Percentiles rank a stretch among this genome's conserved stretches.
Evolutionary conservation across 805 yeast genomes (phyloP).

Genomic region (Metschnikowia lunata): DNA sequence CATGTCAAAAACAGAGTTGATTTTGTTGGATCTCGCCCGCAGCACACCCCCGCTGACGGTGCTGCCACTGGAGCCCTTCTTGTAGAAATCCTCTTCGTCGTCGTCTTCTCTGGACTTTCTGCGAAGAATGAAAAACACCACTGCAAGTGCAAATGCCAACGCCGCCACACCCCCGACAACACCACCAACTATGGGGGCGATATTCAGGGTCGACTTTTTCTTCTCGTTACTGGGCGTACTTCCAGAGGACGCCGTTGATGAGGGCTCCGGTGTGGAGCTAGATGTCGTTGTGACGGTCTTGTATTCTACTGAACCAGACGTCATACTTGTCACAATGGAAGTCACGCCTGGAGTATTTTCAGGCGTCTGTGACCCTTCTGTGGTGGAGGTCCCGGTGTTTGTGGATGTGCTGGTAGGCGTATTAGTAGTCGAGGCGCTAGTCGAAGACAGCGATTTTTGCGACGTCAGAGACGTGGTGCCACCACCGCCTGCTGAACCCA

Average conservation of each 20-base stretch:
- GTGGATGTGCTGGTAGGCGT: neutral
- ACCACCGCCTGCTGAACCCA: conserved; percentile 16
- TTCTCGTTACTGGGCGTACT: neutral
- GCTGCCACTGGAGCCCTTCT: conserved; percentile 32
- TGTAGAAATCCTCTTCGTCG: conserved; percentile 37
- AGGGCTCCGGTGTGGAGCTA: conserved; percentile 6
- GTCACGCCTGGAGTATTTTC: neutral
- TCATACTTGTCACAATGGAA: neutral
- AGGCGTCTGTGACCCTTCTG: neutral
- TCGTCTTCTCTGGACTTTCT: conserved; percentile 50
- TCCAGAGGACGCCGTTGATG: neutral
- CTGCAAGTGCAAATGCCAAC: conserved; percentile 19
- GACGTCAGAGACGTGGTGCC: conserved; percentile 6
- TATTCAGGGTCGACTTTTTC: conserved; percentile 24
- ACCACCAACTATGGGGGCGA: conserved; percentile 43
- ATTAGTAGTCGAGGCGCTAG: conserved; percentile 8
- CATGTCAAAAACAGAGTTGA: conserved; percentile 34
- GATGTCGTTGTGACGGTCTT: conserved; percentile 15
- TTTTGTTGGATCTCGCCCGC: conserved; percentile 21
- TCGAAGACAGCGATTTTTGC: conserved; percentile 2
- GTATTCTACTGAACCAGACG: conserved; percentile 5
- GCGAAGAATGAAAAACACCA: conserved; percentile 31
- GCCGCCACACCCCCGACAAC: conserved; percentile 42
- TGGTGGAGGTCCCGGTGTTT: neutral
- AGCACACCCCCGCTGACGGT: conserved; percentile 30